A percentile compares a stretch with the other conserved stretches of the same genome.
phyloP scores from a whole-genome alignment of 2,329 filamentous ascomycete genomes.

The Alternaria infectoria region DNA sequence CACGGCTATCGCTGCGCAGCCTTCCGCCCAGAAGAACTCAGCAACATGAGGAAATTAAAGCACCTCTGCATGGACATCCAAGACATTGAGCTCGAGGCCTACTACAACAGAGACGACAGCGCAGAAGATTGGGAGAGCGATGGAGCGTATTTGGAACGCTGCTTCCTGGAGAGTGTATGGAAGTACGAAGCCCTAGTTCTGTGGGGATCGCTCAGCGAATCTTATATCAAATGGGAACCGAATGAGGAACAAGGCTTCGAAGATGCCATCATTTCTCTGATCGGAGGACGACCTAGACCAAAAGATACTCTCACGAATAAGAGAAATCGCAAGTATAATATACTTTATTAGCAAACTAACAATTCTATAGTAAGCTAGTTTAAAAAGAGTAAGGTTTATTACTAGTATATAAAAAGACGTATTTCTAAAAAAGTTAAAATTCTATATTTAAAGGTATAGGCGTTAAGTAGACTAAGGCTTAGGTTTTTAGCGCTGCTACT shows the following conservation, averaged over 20 bases:
- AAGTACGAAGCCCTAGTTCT: not conserved
- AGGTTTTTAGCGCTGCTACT: too few species aligned
- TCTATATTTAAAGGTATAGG: too few species aligned
- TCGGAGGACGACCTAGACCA: not conserved
- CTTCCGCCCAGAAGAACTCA: conserved; percentile 9
- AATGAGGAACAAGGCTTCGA: conserved; percentile 8
- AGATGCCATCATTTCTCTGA: not conserved
- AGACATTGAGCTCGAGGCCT: not conserved
- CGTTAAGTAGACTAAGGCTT: too few species aligned
- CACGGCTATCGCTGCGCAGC: not conserved
- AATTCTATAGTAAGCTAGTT: too few species aligned
- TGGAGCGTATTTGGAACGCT: not conserved
- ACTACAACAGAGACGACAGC: not conserved
- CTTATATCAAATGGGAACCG: not conserved
- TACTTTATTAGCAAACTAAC: too few species aligned
- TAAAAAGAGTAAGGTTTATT: too few species aligned
- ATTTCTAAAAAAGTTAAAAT: too few species aligned
- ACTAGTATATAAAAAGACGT: too few species aligned
- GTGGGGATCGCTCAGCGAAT: not conserved
- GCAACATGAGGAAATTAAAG: not conserved
- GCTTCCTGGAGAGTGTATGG: not conserved
- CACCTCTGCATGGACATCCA: not conserved
- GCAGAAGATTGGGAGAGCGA: not conserved
- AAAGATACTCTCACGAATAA: not conserved
- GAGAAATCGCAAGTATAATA: not conserved